Percentiles rank a stretch among this genome's conserved stretches.
phyloP scores from a whole-genome alignment of 768 basidiomycete genomes.

The Pisolithus marmoratus region DNA sequence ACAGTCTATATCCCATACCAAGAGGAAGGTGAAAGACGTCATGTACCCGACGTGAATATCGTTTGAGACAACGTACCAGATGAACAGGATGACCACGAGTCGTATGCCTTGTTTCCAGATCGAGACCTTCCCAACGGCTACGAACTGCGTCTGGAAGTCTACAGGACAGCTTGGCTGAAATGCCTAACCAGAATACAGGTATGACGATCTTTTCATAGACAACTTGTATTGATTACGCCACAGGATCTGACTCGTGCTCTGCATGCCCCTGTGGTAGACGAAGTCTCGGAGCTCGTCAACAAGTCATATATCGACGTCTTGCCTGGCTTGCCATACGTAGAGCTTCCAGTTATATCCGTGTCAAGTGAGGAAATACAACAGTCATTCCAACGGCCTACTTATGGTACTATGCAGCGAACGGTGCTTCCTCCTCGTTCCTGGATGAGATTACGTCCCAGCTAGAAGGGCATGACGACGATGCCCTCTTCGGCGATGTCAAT shows the following conservation, averaged over 20 bases:
- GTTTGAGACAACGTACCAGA: constrained; percentile 9
- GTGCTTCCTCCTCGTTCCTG: constrained; percentile 42
- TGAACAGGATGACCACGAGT: constrained; percentile 6
- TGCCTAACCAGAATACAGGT: constrained; percentile 57
- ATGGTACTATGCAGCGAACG: constrained; percentile 30
- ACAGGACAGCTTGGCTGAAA: constrained; percentile 52
- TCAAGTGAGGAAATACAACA: constrained; percentile 35
- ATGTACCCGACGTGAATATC: background rate
- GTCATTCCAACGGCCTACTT: background rate
- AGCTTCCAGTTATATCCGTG: constrained; percentile 56
- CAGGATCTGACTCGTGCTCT: constrained; percentile 45
- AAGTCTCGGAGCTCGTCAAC: constrained; percentile 39
- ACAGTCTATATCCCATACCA: constrained; percentile 23
- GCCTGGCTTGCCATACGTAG: constrained; percentile 52
- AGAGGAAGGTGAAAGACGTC: constrained; percentile 14
- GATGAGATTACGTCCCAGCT: constrained; percentile 37
- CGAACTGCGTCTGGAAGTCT: constrained; percentile 44
- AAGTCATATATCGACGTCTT: constrained; percentile 41
- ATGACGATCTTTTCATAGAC: constrained; percentile 9
- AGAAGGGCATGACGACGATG: constrained; percentile 22
- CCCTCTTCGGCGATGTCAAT: constrained; percentile 13
- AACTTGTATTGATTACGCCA: background rate
- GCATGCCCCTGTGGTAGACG: constrained; percentile 43
- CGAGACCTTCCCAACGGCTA: constrained; percentile 28
- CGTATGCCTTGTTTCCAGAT: constrained; percentile 24